These are phyloP conservation scores for Volvox reticuliferus DNA, from an alignment of 139 green algal genomes.

Conservation along the genomic window DNA sequence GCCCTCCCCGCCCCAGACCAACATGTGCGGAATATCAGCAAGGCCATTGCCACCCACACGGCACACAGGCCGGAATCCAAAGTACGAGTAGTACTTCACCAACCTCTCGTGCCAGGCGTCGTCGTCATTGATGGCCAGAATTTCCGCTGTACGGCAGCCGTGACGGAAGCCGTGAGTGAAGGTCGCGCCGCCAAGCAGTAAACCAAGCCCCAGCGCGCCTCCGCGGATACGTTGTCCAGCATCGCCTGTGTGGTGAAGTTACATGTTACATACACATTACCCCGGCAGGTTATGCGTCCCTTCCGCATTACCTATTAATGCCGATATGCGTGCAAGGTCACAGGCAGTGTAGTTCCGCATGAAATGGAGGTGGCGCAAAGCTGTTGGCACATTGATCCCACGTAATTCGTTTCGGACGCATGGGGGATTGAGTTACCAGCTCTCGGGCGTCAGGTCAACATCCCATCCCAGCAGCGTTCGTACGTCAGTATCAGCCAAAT, in stretches of 20 bases:
- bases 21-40: slow-evolving; percentile 67
- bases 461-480: too few species aligned
- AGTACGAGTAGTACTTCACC: slow-evolving; percentile 74
- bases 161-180: slow-evolving; percentile 70
- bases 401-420: too few species aligned
- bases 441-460: too few species aligned
- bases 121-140: slow-evolving; percentile 89
- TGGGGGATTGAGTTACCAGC: too few species aligned
- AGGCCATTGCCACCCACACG: slow-evolving; percentile 62
- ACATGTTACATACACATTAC: too few species aligned
- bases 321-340: too few species aligned
- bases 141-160: slow-evolving; percentile 81
- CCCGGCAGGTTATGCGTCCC: too few species aligned
- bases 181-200: slow-evolving; percentile 76
- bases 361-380: too few species aligned
- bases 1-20: slow-evolving; percentile 88
- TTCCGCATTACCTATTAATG: too few species aligned
- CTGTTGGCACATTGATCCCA: too few species aligned
- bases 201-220: slow-evolving; percentile 72
- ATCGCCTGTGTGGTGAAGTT: neutral
- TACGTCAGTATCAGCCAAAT: too few species aligned
- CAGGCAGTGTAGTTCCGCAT: too few species aligned
- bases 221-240: slow-evolving; percentile 53
- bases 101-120: slow-evolving; percentile 66
- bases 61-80: slow-evolving; percentile 70